A percentile compares a stretch with the other conserved stretches of the same genome.
These are phyloP conservation scores for Zostera marina DNA, from an alignment of 116 monocot genomes.

Conservation along the genomic window DNA sequence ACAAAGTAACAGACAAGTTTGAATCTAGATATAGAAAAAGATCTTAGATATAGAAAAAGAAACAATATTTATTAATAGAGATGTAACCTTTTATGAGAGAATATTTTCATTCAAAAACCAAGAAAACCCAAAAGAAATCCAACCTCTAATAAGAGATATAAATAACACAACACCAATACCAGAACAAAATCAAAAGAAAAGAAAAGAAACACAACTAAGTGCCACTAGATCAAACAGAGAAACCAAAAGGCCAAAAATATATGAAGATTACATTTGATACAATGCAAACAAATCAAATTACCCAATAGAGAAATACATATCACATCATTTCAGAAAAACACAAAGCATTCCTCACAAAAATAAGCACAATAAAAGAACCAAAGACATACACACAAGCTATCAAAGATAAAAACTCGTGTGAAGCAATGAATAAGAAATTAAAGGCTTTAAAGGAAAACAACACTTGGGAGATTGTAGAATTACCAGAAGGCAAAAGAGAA, in stretches of 20 bases:
- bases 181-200: too few relatives aligned
- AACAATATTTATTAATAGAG: too few relatives aligned
- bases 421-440: not conserved
- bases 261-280: too few relatives aligned
- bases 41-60: not conserved
- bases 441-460: not conserved
- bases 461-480: not conserved
- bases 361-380: not conserved
- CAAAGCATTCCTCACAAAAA: not conserved
- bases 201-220: too few relatives aligned
- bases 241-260: too few relatives aligned
- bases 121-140: too few relatives aligned
- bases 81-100: too few relatives aligned
- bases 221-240: too few relatives aligned
- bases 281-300: too few relatives aligned
- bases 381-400: not conserved
- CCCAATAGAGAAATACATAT: not conserved
- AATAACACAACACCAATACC: too few relatives aligned
- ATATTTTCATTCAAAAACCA: too few relatives aligned
- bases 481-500: not conserved
- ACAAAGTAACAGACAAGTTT: not conserved
- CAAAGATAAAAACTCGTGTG: not conserved
- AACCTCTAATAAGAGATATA: too few relatives aligned
- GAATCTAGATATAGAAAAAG: not conserved
- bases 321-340: not conserved